Evolutionary conservation across 1,284 basidiomycete genomes (phyloP), one percentile per base, ranked within the genome.

Genomic region (Trichosporon sp.): DNA sequence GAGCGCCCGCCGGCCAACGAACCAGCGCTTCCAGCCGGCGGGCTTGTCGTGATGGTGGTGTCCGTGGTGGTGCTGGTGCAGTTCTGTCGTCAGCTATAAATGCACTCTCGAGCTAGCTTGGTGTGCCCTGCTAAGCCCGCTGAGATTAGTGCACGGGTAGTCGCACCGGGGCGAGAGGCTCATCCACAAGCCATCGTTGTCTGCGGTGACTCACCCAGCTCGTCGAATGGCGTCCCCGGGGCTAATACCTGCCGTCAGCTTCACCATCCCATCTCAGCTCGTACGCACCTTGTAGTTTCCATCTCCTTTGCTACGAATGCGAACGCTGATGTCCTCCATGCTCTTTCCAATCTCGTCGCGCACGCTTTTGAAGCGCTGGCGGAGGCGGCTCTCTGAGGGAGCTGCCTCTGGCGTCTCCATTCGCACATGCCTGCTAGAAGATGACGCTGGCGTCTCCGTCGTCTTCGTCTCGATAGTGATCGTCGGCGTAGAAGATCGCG

Each of bases 161-260:
- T n/a, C 40, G 40, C 19, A 44, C 40, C 19, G 36, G 3, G 16
- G 16, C 36, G 3, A 36, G 11, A 36, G 36, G 36, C 16, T 14
- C 13, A 5, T 14, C 14, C 36, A 60, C 25, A 9, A 37, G 14
- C 46, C 21, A 14, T 31, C 27, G 29, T 36, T 11, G 9, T 13
- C 56, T 25, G 4, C 33, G 21, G 19, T 16, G 52, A 66, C 73
- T 29, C 31, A 78, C 78, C 74, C 40, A 79, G 74, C 60, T 80
- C 74, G 60, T 81, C 70, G 58, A 78, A 79, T 0, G 79, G 79
- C 8, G 77, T 81, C 14, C 79, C 79, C 0, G 79, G 79, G 31
- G 79, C 79, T 74, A 64, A 56, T 31, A 63, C 66, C 56, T 65
- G 60, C 11, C 37, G 57, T 64, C 56, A 64, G 63, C 56, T 34